phyloP scores from a whole-genome alignment of 108 stramenopile genomes.

The Craspedostauros australis region DNA sequence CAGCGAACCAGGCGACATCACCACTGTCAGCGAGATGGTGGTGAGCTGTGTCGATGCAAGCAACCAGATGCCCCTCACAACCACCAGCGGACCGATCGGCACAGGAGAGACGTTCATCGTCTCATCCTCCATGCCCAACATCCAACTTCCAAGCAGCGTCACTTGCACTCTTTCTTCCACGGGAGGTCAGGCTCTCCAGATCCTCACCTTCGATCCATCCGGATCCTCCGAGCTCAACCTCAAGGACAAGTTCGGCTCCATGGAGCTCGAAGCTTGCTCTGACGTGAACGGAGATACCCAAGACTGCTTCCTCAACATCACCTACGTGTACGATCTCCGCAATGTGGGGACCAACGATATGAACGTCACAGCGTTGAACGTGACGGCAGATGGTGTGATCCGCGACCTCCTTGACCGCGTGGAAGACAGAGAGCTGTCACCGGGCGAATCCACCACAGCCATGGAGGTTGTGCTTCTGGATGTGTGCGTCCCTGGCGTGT shows the following conservation, averaged over 20 bases:
- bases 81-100: no score
- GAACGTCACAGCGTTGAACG: background rate
- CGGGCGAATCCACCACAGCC: background rate
- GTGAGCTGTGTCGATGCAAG: no score
- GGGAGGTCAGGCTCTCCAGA: no score
- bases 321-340: constrained; percentile 1
- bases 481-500: constrained; percentile 1
- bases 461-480: constrained; percentile 1
- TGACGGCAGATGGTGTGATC: background rate
- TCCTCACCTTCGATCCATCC: constrained; percentile 2
- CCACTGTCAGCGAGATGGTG: no score
- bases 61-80: no score
- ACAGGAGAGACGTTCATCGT: no score
- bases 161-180: no score
- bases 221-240: constrained; percentile 2
- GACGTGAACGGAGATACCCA: no score
- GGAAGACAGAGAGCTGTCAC: no score
- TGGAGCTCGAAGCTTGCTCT: constrained; percentile 1
- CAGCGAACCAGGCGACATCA: no score
- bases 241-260: constrained; percentile 1
- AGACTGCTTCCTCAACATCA: background rate
- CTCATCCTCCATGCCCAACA: no score
- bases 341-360: background rate
- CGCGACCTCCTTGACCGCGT: background rate
- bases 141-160: no score